Percentiles rank a stretch among this genome's conserved stretches.
Conservation (phyloP, 768 basidiomycete species). For the Strobilomyces confusus region DNA sequence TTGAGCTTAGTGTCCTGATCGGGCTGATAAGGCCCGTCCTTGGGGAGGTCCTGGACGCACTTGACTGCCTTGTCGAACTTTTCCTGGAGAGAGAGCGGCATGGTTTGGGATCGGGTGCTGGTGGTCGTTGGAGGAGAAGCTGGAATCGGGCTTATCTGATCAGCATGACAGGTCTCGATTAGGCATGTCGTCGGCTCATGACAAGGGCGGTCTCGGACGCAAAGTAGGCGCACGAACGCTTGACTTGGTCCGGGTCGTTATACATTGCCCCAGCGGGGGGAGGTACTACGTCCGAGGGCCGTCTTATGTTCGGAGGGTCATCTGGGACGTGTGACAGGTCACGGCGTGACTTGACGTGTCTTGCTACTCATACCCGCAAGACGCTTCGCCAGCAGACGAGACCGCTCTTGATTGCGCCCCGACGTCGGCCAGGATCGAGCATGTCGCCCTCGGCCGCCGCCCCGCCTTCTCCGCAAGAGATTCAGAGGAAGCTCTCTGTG, state of each 20-base stretch:
- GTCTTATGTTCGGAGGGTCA: conserved; percentile 3
- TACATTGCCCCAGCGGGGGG: too few relatives aligned
- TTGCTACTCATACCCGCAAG: conserved; percentile 4
- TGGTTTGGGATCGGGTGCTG: conserved; percentile 30
- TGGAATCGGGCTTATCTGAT: conserved; percentile 19
- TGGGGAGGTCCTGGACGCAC: conserved; percentile 66
- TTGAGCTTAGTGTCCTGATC: conserved; percentile 68
- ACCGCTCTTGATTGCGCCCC: conserved; percentile 16
- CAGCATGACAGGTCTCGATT: conserved; percentile 4
- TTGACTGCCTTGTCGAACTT: conserved; percentile 74
- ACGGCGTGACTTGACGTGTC: conserved; percentile 23
- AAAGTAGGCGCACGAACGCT: not conserved
- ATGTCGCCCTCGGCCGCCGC: conserved; percentile 34
- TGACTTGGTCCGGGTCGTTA: too few relatives aligned
- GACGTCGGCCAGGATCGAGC: conserved; percentile 6
- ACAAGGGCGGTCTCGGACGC: conserved; percentile 4
- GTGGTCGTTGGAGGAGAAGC: not conserved
- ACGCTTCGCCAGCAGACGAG: not conserved
- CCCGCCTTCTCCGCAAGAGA: conserved; percentile 83
- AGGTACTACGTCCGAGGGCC: conserved; percentile 8
- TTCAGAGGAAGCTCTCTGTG: conserved; percentile 80
- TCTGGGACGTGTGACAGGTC: conserved; percentile 20
- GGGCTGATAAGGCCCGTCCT: conserved; percentile 71
- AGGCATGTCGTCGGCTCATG: conserved; percentile 11
- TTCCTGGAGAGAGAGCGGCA: conserved; percentile 46